A percentile compares a stretch with the other conserved stretches of the same genome.
phyloP scores from a whole-genome alignment of 2,329 filamentous ascomycete genomes.

The Neopestalotiopsis rosae region DNA sequence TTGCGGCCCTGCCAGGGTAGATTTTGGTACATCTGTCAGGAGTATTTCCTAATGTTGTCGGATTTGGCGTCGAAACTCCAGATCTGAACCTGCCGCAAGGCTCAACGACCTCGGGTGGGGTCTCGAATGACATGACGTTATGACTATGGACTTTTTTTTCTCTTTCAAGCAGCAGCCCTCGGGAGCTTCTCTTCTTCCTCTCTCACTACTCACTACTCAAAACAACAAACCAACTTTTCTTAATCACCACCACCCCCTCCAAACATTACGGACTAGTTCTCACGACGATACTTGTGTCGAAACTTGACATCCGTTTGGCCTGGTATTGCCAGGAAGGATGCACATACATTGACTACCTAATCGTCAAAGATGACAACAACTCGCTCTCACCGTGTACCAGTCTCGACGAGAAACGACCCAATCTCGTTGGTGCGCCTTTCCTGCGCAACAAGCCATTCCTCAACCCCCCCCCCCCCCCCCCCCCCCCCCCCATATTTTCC shows the following conservation, averaged over 20 bases:
- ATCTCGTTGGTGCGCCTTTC: slow-evolving; percentile 20
- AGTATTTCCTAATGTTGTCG: slow-evolving; percentile 49
- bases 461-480: slow-evolving; percentile 6
- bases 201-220: slow-evolving; percentile 19
- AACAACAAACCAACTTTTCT: slow-evolving; percentile 26
- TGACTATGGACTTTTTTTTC: slow-evolving; percentile 36
- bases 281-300: background rate
- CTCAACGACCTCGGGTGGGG: slow-evolving; percentile 52
- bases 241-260: slow-evolving; percentile 28
- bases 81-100: slow-evolving; percentile 69
- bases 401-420: slow-evolving; percentile 22
- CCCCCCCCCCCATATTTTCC: slow-evolving; percentile 1
- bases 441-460: slow-evolving; percentile 8
- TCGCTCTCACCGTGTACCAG: background rate
- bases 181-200: slow-evolving; percentile 29
- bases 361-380: background rate
- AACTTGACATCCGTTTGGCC: background rate
- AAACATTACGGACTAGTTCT: background rate
- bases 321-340: background rate
- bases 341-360: background rate
- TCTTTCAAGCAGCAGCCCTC: slow-evolving; percentile 28
- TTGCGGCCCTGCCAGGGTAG: slow-evolving; percentile 31
- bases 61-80: slow-evolving; percentile 57
- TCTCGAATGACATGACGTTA: slow-evolving; percentile 50
- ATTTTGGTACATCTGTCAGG: slow-evolving; percentile 38